Base-by-base conservation (phyloP, 495 filamentous ascomycete genomes). In the Aspergillus carlsbadensis region DNA sequence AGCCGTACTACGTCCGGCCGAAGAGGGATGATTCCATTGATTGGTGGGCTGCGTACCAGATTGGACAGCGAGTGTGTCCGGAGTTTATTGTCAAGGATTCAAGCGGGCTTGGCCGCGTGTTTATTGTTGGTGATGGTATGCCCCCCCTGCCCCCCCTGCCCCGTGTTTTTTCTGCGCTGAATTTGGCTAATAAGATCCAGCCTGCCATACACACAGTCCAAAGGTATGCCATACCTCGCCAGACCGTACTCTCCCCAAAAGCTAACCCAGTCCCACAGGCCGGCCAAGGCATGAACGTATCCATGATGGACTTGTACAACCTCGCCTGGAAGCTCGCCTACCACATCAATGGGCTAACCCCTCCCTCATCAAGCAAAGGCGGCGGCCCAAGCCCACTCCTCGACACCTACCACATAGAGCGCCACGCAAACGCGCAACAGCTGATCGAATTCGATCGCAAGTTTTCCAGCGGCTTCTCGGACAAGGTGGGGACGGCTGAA, bases 251-350 rank as follows among this genome's bases (percentile, higher is more conserved):
- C n/a, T n/a, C n/a, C n/a, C 6, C 6, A n/a, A 15, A 34, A 44
- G 10, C 26, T 45, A 24, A 43, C 17, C 20, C 10, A 11, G 18
- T 34, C 18, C 5, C 20, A 29, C 34, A 54, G 77, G 87, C 88
- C 18, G 90, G 88, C 2, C 90, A 92, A 73, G 90, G 90, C 34
- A 91, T 93, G 88, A 94, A 94, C 64, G 86, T 89, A 5, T 87
- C 86, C 3, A 89, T 93, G 76, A 82, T 91, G 52, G 90, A 95
- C 63, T 83, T 86, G 7, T 83, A 84, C 57, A 93, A 93, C 64
- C 75, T 95, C 2, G 88, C 84, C 8, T 95, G 90, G 90, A 93
- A 93, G 70, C 78, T 93, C 20, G 83, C 84, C 52, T 79, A 83
- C 29, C 84, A 87, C 29, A 80, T 90, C 52, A 74, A 78, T 35